Evolutionary conservation across 2,329 filamentous ascomycete species (phyloP), one percentile per base, ranked within the genome.

Genomic region (Phaeosphaeriaceae sp.): DNA sequence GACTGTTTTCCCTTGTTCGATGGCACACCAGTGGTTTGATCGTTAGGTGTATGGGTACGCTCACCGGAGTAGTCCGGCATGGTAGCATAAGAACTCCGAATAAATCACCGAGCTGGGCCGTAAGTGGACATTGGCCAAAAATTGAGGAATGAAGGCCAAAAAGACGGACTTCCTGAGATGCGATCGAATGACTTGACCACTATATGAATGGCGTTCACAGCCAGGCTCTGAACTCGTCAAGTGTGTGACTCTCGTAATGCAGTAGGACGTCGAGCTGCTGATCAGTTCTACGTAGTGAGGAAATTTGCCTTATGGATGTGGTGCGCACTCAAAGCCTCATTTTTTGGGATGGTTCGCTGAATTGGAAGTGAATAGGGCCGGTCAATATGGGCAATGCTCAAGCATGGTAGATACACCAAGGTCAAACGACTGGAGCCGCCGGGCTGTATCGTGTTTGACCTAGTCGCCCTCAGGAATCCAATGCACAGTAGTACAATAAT

Each of bases 1-100:
- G 76, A 76, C 56, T 78, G 75, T 58, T 75, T 75, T 59, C 75
- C 77, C 61, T 64, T 75, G 28, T 48, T 64, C 23, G 51, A 60
- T 47, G 47, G 19, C 28, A 56, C 19, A 28, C 19, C 47, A 1
- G 63, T 43, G 19, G 55, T 43, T 32, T 63, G 56, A 8, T 64
- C 67, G 28, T 57, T 59, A 32, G 57, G 32, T 21, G 46, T 58
- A 48, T 57, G 61, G 49, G 54, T 32, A 46, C 52, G 63, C 21
- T 69, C 64, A 49, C 62, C 57, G 22, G 67, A 56, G 46, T 67
- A 63, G 11, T 54, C 59, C n/a, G 66, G 56, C 52, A 65, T 68
- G 22, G 32, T 55, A 32, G 50, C 35, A 47, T 59, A 56, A 61
- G 58, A 56, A 68, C 57, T 72, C 75, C 23, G 79, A 68, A 23